These are phyloP conservation scores for Colletotrichum somersetense DNA, from an alignment of 2,329 filamentous ascomycete species.

Conservation along the genomic window DNA sequence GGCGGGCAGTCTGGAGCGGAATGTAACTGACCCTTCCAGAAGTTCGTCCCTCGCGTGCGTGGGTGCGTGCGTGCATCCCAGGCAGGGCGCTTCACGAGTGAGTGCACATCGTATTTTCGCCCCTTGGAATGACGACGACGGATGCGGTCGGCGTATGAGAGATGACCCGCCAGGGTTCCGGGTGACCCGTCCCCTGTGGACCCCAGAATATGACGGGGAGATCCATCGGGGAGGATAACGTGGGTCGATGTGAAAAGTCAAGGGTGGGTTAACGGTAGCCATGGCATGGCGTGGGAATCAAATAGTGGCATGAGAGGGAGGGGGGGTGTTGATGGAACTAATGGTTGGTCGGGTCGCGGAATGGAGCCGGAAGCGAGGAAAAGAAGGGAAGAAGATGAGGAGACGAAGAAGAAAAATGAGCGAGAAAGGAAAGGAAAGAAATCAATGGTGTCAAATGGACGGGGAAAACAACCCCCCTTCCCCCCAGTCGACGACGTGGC, in stretches of 20 bases:
- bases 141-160: background rate
- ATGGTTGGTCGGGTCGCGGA: background rate
- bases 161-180: constrained; percentile 16
- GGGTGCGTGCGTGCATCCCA: too few species aligned
- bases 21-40: constrained; percentile 36
- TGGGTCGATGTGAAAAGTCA: constrained; percentile 18
- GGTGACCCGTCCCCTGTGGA: background rate
- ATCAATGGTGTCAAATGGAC: constrained; percentile 19
- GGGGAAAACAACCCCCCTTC: too few species aligned
- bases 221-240: constrained; percentile 12
- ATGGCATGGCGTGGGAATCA: background rate
- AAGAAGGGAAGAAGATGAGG: background rate
- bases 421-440: constrained; percentile 20
- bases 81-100: background rate
- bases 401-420: constrained; percentile 4
- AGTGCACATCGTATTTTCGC: background rate
- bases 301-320: background rate
- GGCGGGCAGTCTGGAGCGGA: constrained; percentile 11
- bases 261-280: constrained; percentile 10
- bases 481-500: constrained; percentile 7
- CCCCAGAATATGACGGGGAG: constrained; percentile 14
- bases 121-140: constrained; percentile 28
- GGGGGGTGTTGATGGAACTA: background rate
- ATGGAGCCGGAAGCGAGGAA: background rate
- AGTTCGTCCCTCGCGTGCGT: constrained; percentile 14